Evolutionary conservation across 179 eudicot species (phyloP).

Genomic region (Heliamphora pulchella): DNA sequence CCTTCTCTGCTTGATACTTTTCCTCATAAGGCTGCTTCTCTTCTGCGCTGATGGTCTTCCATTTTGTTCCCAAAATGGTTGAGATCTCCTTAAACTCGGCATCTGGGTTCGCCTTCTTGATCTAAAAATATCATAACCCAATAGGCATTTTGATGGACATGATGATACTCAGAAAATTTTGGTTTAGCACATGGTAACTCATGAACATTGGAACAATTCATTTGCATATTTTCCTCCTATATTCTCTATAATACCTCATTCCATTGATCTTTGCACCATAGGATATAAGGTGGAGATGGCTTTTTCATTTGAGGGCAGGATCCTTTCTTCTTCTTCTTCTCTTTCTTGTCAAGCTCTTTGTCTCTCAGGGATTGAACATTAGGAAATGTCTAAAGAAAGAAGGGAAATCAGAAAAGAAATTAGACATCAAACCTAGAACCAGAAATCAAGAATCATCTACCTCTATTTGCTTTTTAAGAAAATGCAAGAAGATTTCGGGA

Average conservation of each 20-base stretch:
- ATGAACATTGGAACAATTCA: neutral
- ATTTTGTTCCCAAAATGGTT: slow-evolving; percentile 59
- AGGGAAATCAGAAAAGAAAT: neutral
- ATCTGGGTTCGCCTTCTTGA: slow-evolving; percentile 68
- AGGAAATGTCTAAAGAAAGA: slow-evolving; percentile 39
- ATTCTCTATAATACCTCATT: slow-evolving; percentile 43
- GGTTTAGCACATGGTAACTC: no score
- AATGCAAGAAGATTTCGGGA: neutral
- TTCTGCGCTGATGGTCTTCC: slow-evolving; percentile 72
- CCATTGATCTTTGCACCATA: slow-evolving; percentile 95
- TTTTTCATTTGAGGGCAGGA: slow-evolving; percentile 48
- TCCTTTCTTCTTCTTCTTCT: slow-evolving; percentile 64
- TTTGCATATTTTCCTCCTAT: neutral
- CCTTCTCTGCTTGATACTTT: slow-evolving; percentile 66
- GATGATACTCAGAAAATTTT: no score
- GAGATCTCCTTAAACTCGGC: slow-evolving; percentile 85
- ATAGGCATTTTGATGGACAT: no score
- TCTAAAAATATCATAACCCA: slow-evolving; percentile 27
- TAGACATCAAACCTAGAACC: slow-evolving; percentile 7
- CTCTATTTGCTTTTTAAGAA: neutral
- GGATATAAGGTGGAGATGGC: slow-evolving; percentile 67
- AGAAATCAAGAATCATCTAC: slow-evolving; percentile 7
- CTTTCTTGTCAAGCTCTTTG: slow-evolving; percentile 57
- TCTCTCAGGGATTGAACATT: slow-evolving; percentile 44
- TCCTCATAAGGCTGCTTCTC: slow-evolving; percentile 92